Percentiles rank a stretch among this genome's conserved stretches.
These are phyloP conservation scores for Xylariaceae sp. DNA, from an alignment of 2,329 filamentous ascomycete genomes.

Conservation along the genomic window DNA sequence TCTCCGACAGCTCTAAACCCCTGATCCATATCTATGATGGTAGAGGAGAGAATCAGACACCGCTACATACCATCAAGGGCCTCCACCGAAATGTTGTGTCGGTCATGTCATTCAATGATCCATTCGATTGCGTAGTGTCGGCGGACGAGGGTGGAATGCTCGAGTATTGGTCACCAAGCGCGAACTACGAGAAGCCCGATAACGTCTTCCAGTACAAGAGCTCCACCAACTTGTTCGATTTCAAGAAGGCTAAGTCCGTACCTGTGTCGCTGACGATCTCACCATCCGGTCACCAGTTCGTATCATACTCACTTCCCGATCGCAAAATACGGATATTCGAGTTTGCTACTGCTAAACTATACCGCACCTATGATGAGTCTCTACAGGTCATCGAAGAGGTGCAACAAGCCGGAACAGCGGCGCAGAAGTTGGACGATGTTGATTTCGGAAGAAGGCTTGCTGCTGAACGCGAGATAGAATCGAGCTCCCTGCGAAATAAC, in stretches of 20 bases:
- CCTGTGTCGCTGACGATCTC: slow-evolving; percentile 81
- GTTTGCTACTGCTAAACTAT: slow-evolving; percentile 80
- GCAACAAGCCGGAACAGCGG: slow-evolving; percentile 85
- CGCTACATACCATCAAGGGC: slow-evolving; percentile 70
- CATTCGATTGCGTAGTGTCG: slow-evolving; percentile 85
- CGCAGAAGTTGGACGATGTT: slow-evolving; percentile 77
- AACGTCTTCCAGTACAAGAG: slow-evolving; percentile 92
- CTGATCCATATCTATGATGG: slow-evolving; percentile 83
- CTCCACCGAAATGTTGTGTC: slow-evolving; percentile 80
- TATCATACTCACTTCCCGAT: slow-evolving; percentile 86
- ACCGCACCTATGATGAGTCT: slow-evolving; percentile 93
- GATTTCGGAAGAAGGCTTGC: slow-evolving; percentile 88
- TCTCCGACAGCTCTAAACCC: slow-evolving; percentile 69
- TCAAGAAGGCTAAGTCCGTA: slow-evolving; percentile 88
- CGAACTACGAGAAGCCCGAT: slow-evolving; percentile 81
- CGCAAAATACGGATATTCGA: slow-evolving; percentile 91
- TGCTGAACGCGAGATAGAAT: slow-evolving; percentile 80
- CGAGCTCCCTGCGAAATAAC: slow-evolving; percentile 59
- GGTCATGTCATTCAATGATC: slow-evolving; percentile 83
- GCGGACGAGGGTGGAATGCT: slow-evolving; percentile 88
- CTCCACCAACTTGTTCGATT: slow-evolving; percentile 89
- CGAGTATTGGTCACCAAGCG: slow-evolving; percentile 87
- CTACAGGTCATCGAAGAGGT: slow-evolving; percentile 83
- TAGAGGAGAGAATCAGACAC: slow-evolving; percentile 69
- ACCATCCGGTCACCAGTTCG: slow-evolving; percentile 79